These are phyloP conservation scores for Hordeum marinum DNA, from an alignment of 176 grass and related monocot species.

Conservation along the genomic window DNA sequence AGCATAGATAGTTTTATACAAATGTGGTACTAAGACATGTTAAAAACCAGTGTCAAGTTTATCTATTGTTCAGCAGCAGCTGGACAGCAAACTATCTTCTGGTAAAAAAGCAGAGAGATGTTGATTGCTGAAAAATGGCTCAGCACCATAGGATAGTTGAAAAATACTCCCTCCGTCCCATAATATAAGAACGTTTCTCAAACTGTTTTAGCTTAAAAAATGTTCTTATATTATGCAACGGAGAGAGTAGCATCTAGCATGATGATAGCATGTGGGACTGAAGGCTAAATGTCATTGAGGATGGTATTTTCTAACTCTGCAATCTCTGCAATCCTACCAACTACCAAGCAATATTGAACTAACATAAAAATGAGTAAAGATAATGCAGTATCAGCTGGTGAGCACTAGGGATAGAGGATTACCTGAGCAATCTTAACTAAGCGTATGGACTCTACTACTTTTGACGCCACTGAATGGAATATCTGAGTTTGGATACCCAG, in stretches of 20 bases:
- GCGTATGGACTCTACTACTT: constrained; percentile 65
- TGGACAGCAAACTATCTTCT: background rate
- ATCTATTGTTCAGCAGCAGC: constrained; percentile 15
- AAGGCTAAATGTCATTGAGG: background rate
- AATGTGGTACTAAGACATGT: background rate
- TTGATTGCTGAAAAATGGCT: background rate
- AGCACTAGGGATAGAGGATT: constrained; percentile 8
- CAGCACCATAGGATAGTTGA: background rate
- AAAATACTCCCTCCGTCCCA: background rate
- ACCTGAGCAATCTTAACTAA: constrained; percentile 89
- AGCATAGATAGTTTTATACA: background rate
- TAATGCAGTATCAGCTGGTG: background rate
- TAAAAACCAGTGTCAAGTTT: background rate
- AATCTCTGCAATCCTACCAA: background rate
- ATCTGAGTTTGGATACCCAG: constrained; percentile 43
- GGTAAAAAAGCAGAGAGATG: background rate
- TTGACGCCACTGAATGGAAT: constrained; percentile 60
- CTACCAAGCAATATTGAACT: background rate
- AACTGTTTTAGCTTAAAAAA: too few species aligned
- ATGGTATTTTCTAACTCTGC: background rate
- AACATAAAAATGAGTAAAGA: constrained; percentile 17
- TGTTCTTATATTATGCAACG: too few species aligned
- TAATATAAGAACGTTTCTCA: too few species aligned
- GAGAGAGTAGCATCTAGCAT: background rate
- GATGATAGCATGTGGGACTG: background rate